Conservation (phyloP, 1,284 basidiomycete species). For the Boletus sp. region DNA sequence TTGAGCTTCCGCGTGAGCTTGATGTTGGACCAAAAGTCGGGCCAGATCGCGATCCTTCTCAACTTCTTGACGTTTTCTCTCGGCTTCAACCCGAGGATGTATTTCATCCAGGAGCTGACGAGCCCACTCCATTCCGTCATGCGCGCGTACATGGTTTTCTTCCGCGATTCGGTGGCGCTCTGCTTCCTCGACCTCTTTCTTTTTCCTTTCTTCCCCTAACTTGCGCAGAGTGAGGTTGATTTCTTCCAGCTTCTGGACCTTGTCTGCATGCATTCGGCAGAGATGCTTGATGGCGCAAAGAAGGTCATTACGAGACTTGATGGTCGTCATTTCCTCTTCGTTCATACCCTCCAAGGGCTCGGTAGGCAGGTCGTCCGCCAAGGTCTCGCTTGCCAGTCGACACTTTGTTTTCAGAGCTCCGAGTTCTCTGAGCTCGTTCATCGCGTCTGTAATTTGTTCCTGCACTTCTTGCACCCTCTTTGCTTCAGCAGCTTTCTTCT, state of each 20-base stretch:
- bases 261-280: slow-evolving; percentile 25
- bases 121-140: slow-evolving; percentile 15
- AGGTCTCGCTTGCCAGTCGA: slow-evolving; percentile 3
- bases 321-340: slow-evolving; percentile 24
- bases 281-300: slow-evolving; percentile 22
- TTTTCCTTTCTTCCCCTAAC: slow-evolving; percentile 27
- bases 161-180: slow-evolving; percentile 22
- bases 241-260: slow-evolving; percentile 21
- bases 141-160: slow-evolving; percentile 19
- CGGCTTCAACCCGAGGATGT: slow-evolving; percentile 12
- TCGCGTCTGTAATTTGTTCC: slow-evolving; percentile 27
- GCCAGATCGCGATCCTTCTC: slow-evolving; percentile 9
- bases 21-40: slow-evolving; percentile 17
- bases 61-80: slow-evolving; percentile 16
- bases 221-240: slow-evolving; percentile 21
- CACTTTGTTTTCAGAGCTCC: slow-evolving; percentile 9
- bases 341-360: slow-evolving; percentile 29
- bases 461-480: slow-evolving; percentile 22
- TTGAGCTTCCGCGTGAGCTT: slow-evolving; percentile 14
- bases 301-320: slow-evolving; percentile 20
- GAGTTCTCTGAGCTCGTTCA: slow-evolving; percentile 26
- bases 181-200: slow-evolving; percentile 22
- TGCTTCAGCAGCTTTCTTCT: slow-evolving; percentile 22
- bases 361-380: slow-evolving; percentile 15
- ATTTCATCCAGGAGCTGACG: slow-evolving; percentile 12